phyloP scores from a whole-genome alignment of 2,329 filamentous ascomycete species.

The Aspergillus arachidicola region DNA sequence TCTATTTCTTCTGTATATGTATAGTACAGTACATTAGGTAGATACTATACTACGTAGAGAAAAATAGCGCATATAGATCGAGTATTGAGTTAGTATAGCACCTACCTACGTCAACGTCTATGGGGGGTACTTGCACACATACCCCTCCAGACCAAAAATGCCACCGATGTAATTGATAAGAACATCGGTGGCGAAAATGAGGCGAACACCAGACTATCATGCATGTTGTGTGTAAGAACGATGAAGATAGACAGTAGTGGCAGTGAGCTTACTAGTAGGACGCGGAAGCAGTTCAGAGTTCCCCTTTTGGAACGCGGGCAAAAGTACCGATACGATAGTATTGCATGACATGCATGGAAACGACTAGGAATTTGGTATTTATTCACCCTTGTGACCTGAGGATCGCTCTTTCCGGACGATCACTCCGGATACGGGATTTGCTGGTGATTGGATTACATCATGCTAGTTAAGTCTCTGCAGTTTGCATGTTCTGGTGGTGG shows the following conservation, averaged over 20 bases:
- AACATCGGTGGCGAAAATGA: background rate
- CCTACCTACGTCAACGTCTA: too few species aligned
- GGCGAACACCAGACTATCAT: too few species aligned
- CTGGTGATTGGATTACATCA: background rate
- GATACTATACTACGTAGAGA: too few species aligned
- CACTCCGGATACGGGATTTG: conserved; percentile 1
- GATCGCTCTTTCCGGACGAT: conserved; percentile 5
- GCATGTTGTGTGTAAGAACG: too few species aligned
- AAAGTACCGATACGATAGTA: background rate
- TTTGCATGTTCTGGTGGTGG: background rate
- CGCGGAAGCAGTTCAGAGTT: background rate
- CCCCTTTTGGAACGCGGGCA: background rate
- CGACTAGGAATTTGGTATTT: background rate
- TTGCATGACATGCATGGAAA: background rate
- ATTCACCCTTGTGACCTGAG: background rate
- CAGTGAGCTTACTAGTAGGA: background rate
- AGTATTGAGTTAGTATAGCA: too few species aligned
- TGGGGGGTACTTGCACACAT: too few species aligned
- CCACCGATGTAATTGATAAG: background rate
- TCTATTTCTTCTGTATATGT: too few species aligned
- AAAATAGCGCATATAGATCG: too few species aligned
- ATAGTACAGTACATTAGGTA: too few species aligned
- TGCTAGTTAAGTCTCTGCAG: background rate
- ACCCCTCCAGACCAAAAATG: too few species aligned
- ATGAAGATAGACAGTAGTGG: background rate